Conservation (phyloP, 345 rosid species). For the Syzygium jambos region DNA sequence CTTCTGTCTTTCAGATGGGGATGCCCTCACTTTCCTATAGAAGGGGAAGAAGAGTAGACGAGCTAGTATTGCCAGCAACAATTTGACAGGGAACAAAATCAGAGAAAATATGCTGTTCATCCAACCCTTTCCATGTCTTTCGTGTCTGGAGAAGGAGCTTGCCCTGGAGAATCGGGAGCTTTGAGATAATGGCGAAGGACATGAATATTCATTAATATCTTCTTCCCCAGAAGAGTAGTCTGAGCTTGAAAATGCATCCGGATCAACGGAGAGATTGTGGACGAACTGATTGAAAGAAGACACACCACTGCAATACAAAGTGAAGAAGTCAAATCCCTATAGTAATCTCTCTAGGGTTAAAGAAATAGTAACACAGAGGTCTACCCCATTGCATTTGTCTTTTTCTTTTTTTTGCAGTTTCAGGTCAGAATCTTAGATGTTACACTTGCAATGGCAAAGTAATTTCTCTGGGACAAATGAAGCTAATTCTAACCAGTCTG, state of each 20-base stretch:
- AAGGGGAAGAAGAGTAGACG: conserved; percentile 28
- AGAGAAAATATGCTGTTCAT: conserved; percentile 38
- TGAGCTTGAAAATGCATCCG: conserved; percentile 57
- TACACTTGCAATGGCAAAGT: background rate
- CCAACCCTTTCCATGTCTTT: conserved; percentile 43
- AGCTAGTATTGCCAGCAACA: conserved; percentile 45
- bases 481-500: background rate
- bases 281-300: conserved; percentile 92
- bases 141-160: conserved; percentile 26
- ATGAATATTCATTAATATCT: conserved; percentile 33
- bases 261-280: conserved; percentile 77
- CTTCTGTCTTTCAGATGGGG: conserved; percentile 22
- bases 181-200: conserved; percentile 68
- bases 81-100: conserved; percentile 53
- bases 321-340: background rate
- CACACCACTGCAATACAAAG: conserved; percentile 49
- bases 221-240: conserved; percentile 84
- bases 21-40: conserved; percentile 19
- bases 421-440: background rate
- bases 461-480: background rate
- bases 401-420: background rate
- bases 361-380: background rate
- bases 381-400: background rate
- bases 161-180: conserved; percentile 60
- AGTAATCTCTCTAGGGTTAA: background rate